These are phyloP conservation scores for Sphaceloma murrayae DNA, from an alignment of 2,329 filamentous ascomycete genomes.

Conservation along the genomic window DNA sequence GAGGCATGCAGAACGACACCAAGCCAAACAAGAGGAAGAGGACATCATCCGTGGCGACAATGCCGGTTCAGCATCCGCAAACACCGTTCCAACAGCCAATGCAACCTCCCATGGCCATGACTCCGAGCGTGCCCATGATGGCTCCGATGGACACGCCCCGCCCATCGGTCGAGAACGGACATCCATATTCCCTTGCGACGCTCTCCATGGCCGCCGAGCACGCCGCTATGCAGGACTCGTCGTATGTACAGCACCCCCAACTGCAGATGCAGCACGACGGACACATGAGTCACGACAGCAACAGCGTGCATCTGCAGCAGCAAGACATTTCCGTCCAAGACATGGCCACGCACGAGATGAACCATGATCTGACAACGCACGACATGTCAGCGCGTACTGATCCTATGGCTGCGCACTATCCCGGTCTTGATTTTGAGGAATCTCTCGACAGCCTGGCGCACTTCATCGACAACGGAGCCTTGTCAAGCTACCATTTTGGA, in stretches of 20 bases:
- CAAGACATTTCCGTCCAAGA: background rate
- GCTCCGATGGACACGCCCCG: constrained; percentile 8
- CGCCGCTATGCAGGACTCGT: constrained; percentile 28
- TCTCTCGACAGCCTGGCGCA: constrained; percentile 32
- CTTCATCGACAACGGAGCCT: constrained; percentile 32
- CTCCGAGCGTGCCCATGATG: constrained; percentile 16
- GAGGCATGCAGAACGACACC: constrained; percentile 2
- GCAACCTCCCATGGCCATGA: constrained; percentile 19
- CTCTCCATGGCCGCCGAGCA: constrained; percentile 36
- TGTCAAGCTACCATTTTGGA: constrained; percentile 33
- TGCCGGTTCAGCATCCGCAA: background rate
- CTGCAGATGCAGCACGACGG: constrained; percentile 5
- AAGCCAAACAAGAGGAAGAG: constrained; percentile 19
- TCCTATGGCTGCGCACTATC: constrained; percentile 11
- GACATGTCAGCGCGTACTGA: constrained; percentile 1
- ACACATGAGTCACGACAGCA: background rate
- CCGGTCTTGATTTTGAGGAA: constrained; percentile 23
- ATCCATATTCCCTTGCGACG: constrained; percentile 29
- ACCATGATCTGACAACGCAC: background rate
- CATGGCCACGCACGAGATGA: constrained; percentile 7
- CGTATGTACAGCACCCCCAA: constrained; percentile 11
- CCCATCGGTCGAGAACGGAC: constrained; percentile 10
- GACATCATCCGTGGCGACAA: constrained; percentile 18
- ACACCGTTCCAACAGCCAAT: background rate
- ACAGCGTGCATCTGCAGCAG: background rate